phyloP scores from a whole-genome alignment of 2,329 filamentous ascomycete genomes.

The Aspergillus quadricinctus region DNA sequence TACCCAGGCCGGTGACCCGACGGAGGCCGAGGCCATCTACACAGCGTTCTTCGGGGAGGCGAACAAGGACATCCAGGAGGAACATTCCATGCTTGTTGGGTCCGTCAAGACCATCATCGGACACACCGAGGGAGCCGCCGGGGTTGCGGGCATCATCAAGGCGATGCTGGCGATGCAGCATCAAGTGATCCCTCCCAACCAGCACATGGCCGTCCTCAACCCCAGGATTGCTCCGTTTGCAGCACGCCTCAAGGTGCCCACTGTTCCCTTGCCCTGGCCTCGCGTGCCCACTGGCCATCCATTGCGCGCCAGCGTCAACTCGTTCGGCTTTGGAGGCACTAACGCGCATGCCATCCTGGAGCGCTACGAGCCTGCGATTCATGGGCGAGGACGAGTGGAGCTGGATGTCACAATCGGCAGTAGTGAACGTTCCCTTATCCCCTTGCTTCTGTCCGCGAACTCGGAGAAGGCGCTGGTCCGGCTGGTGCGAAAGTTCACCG shows the following conservation, averaged over 20 bases:
- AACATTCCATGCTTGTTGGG: no score
- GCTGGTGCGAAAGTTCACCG: no score
- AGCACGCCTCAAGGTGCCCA: constrained; percentile 12
- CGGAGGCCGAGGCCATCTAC: constrained; percentile 19
- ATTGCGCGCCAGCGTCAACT: constrained; percentile 21
- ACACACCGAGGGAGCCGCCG: constrained; percentile 24
- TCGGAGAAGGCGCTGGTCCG: no score
- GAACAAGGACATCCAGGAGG: no score
- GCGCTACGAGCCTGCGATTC: not conserved
- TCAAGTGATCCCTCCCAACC: constrained; percentile 26
- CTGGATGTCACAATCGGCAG: no score
- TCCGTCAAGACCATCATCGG: constrained; percentile 28
- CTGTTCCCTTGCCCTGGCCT: constrained; percentile 15
- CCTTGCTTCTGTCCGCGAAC: no score
- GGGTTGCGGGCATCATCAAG: no score
- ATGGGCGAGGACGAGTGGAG: no score
- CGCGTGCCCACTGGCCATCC: no score
- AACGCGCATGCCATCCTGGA: constrained; percentile 21
- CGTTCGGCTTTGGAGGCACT: constrained; percentile 18
- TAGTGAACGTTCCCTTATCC: no score
- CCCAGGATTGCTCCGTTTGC: constrained; percentile 17
- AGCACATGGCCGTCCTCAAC: constrained; percentile 19
- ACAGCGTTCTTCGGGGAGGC: constrained; percentile 14
- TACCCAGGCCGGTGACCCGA: constrained; percentile 24
- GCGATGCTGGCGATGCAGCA: constrained; percentile 23